Conservation (phyloP, 495 filamentous ascomycete species). For the Aspergillus bertholletiae region DNA sequence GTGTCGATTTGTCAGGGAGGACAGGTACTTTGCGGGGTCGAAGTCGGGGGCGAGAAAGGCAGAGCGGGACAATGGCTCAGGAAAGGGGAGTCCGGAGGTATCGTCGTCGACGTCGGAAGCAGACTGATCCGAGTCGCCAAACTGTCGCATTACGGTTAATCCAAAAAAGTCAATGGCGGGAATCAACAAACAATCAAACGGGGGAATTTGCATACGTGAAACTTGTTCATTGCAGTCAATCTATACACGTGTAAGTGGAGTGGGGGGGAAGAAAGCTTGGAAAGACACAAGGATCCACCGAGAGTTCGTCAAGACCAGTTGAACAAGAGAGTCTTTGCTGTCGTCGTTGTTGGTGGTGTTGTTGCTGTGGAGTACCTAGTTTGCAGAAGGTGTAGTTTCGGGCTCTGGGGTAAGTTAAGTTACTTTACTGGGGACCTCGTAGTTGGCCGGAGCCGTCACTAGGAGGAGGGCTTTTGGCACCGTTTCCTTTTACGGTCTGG, state of each 20-base stretch:
- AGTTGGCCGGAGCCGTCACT: too few relatives aligned
- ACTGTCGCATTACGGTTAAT: conserved; percentile 29
- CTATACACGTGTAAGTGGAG: neutral
- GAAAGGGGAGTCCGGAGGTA: conserved; percentile 73
- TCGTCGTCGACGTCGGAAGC: conserved; percentile 57
- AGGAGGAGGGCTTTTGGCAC: too few relatives aligned
- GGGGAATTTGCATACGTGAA: conserved; percentile 33
- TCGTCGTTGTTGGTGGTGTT: too few relatives aligned
- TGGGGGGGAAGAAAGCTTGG: neutral
- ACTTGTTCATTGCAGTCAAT: conserved; percentile 32
- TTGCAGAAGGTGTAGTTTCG: too few relatives aligned
- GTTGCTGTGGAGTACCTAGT: too few relatives aligned
- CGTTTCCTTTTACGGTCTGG: too few relatives aligned
- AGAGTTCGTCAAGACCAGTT: too few relatives aligned
- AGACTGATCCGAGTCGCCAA: conserved; percentile 49
- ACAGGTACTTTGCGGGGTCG: conserved; percentile 77
- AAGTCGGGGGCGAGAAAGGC: conserved; percentile 80
- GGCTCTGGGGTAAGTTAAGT: too few relatives aligned
- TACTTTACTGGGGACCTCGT: too few relatives aligned
- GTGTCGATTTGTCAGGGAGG: conserved; percentile 77
- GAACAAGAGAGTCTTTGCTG: too few relatives aligned
- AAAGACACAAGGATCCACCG: too few relatives aligned
- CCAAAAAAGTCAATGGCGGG: neutral
- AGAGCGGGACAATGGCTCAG: conserved; percentile 69
- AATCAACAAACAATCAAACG: neutral